Conservation (phyloP, 257 asterid species). For the Thymus mandschuricus region DNA sequence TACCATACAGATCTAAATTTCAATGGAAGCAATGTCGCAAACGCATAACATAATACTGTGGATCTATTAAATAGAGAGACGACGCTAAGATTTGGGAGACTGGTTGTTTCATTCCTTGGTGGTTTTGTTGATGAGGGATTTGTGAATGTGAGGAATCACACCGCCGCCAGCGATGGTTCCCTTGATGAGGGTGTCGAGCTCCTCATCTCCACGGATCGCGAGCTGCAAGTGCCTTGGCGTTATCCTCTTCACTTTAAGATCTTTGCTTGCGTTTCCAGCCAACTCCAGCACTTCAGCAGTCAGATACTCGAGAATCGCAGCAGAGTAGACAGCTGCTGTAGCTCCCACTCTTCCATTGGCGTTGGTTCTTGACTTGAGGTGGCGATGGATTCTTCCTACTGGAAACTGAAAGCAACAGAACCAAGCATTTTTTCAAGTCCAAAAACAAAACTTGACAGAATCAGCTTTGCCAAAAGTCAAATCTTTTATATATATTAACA, state of each 20-base stretch:
- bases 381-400: constrained; percentile 94
- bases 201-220: constrained; percentile 96
- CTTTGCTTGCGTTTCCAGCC: constrained; percentile 98
- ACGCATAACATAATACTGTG: constrained; percentile 8
- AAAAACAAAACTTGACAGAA: neutral
- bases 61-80: constrained; percentile 16
- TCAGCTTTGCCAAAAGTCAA: neutral
- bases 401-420: constrained; percentile 62
- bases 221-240: constrained; percentile 92
- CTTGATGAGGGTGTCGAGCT: constrained; percentile 93
- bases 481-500: neutral
- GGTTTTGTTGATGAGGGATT: constrained; percentile 98
- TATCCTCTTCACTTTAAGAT: constrained; percentile 92
- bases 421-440: no score
- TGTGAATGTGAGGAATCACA: constrained; percentile 97
- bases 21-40: constrained; percentile 28
- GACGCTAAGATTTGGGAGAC: neutral
- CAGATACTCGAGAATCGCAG: constrained; percentile 87
- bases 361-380: constrained; percentile 75
- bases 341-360: constrained; percentile 98
- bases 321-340: constrained; percentile 92
- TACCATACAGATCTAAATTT: constrained; percentile 29
- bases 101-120: constrained; percentile 65
- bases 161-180: constrained; percentile 99
- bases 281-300: constrained; percentile 95